Evolutionary conservation across 352 stramenopile species (phyloP).

Genomic region (Globisporangium spiculum): DNA sequence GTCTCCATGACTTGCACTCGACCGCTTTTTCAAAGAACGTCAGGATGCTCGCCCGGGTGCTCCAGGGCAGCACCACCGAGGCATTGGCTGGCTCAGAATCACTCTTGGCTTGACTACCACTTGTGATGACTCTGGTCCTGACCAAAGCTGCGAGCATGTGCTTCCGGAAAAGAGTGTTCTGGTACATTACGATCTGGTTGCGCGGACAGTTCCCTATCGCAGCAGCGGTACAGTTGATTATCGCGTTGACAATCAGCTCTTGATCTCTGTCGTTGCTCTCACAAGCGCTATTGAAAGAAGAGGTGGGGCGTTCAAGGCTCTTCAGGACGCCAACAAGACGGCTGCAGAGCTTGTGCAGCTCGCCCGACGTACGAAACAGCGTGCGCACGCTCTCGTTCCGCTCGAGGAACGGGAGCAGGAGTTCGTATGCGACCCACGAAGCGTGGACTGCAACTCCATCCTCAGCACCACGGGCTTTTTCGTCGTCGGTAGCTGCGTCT

Average conservation of each 20-base stretch:
- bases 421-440: constrained; percentile 43
- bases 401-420: constrained; percentile 52
- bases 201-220: constrained; percentile 33
- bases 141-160: constrained; percentile 18
- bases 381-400: constrained; percentile 38
- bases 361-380: constrained; percentile 55
- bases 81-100: not conserved
- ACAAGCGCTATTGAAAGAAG: not conserved
- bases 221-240: constrained; percentile 46
- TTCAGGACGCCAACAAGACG: constrained; percentile 28
- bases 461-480: not conserved
- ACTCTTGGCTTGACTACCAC: not conserved
- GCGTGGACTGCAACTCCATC: constrained; percentile 10
- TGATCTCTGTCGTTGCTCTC: not conserved
- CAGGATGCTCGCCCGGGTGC: constrained; percentile 31
- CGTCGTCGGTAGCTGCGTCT: not conserved
- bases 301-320: not conserved
- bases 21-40: constrained; percentile 46
- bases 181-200: constrained; percentile 63
- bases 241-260: constrained; percentile 29
- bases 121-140: not conserved
- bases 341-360: constrained; percentile 41
- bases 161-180: constrained; percentile 31
- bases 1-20: constrained; percentile 61
- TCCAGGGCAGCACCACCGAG: constrained; percentile 4